A percentile compares a stretch with the other conserved stretches of the same genome.
Evolutionary conservation across 1,284 basidiomycete genomes (phyloP).

Genomic region (Garcileccinum viscosum): DNA sequence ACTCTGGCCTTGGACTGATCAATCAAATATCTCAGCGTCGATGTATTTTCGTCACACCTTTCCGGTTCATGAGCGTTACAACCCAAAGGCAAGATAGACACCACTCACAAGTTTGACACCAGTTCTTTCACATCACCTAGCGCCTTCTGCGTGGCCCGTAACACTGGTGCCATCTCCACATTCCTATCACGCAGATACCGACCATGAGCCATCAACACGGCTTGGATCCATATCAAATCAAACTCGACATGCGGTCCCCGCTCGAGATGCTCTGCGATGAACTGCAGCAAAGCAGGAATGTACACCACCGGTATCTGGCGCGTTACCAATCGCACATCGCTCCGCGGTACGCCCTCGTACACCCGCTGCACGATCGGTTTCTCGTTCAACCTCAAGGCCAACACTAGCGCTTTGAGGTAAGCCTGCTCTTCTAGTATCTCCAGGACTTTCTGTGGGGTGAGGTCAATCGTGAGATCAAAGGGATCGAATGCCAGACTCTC

Average conservation of each 20-base stretch:
- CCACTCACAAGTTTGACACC: constrained; percentile 80
- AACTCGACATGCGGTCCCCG: constrained; percentile 90
- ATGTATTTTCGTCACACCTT: constrained; percentile 90
- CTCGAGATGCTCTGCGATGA: constrained; percentile 84
- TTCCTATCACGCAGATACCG: constrained; percentile 75
- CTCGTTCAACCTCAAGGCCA: constrained; percentile 91
- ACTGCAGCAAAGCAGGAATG: constrained; percentile 74
- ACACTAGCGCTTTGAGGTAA: constrained; percentile 87
- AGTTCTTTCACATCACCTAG: constrained; percentile 79
- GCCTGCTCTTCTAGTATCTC: constrained; percentile 70
- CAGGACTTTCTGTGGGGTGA: constrained; percentile 88
- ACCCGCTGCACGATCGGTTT: constrained; percentile 77
- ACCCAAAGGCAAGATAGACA: constrained; percentile 1
- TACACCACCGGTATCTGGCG: constrained; percentile 86
- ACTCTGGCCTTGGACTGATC: constrained; percentile 66
- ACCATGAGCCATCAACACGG: constrained; percentile 83
- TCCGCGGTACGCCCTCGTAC: constrained; percentile 81
- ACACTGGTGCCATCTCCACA: constrained; percentile 84
- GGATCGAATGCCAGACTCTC: constrained; percentile 90
- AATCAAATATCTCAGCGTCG: constrained; percentile 78
- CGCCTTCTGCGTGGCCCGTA: constrained; percentile 83
- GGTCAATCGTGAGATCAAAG: constrained; percentile 93
- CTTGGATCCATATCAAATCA: constrained; percentile 85
- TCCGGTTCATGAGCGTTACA: constrained; percentile 18
- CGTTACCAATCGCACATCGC: constrained; percentile 80